Base-by-base conservation (phyloP, 176 grass and related monocot genomes). In the Bonia amplexicaulis region DNA sequence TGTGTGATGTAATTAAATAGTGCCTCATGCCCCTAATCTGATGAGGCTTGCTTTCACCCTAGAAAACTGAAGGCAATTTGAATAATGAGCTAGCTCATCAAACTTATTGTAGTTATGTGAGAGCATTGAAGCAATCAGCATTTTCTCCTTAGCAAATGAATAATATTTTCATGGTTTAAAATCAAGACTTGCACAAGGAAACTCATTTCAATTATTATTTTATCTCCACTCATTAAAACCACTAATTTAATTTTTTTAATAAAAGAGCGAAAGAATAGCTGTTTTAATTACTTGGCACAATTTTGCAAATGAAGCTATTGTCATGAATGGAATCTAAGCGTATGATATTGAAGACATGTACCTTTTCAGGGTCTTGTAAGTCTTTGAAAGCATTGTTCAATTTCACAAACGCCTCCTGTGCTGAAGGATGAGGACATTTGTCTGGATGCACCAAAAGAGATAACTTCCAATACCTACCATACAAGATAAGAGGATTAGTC, bases 351-450 rank as follows among this genome's bases (percentile, higher is more conserved):
- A 71, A 76, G 35, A 86, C 39, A 13, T 77, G 74, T 88, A 97
- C 95, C 92, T 93, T 98, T 85, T 92, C 88, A 76, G 96, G 76
- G 85, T 98, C 93, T 70, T 98, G 96, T 35, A 98, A 82, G 86
- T 98, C 93, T 87, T 98, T 98, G 73, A 95, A 98, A 57, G 96
- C 93, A 58, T 98, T 90, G 64, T 98, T 98, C 66, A 98, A 85
- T 80, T 92, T 92, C 27, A 98, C 96, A 31, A 98, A 98, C 1
- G 93, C 93, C 62, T 93, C 89, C 71, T 98, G 96, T 73, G 96
- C 93, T 69, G 83, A 86, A 82, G 96, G 96, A 90, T 98, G 96
- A 83, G 96, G 85, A 52, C 96, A 98, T 72, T 98, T 98, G 65
- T 98, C 96, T 0, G 93, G 96, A 85, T 98, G 96, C 29, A 98